Base-by-base conservation (phyloP, 768 basidiomycete genomes). In the Termitomyces titanicus region DNA sequence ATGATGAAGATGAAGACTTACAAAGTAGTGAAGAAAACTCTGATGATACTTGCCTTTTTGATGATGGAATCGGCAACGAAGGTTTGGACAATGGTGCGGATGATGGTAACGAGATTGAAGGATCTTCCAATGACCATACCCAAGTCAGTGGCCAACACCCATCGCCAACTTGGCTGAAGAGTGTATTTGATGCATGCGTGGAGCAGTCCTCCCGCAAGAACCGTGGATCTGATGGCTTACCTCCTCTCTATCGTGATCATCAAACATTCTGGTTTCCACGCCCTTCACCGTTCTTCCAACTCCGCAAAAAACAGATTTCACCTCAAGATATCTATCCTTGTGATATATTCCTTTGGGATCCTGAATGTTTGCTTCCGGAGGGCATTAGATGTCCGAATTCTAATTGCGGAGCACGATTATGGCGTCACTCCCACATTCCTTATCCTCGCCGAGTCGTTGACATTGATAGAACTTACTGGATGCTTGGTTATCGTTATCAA, bases 311-410 rank as follows among this genome's bases (percentile, higher is more conserved):
- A 5, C 12, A 20, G 34, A 38, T 15, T 27, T 3, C 60, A 15
- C 52, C 53, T 17, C 61, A 61, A 2, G 20, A 53, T 13, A 33
- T 57, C 7, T 64, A 59, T 34, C 31, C 34, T 17, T 47, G 38
- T 7, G 18, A 46, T 8, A 55, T 60, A 24, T 64, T 64, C 27
- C 6, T 61, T 1, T 64, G 63, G 61, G 58, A 62, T 34, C 63
- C 59, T 12, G 12, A 45, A 17, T 27, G 25, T 46, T 20, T 59
- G 33, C 6, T 25, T 15, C 43, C 43, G 24, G 18, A 20, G 15
- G 33, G 58, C 4, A 52, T 45, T 34, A 15, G 7, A 18, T 64
- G 63, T 25, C 61, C 63, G 2, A 53, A 58, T 3, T 48, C 15
- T 9, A 35, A 45, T 34, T 51, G 40, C 9, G 39, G 35, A 20